phyloP scores from a whole-genome alignment of 1,139 yeast species.

The Geotrichum histeridarum region DNA sequence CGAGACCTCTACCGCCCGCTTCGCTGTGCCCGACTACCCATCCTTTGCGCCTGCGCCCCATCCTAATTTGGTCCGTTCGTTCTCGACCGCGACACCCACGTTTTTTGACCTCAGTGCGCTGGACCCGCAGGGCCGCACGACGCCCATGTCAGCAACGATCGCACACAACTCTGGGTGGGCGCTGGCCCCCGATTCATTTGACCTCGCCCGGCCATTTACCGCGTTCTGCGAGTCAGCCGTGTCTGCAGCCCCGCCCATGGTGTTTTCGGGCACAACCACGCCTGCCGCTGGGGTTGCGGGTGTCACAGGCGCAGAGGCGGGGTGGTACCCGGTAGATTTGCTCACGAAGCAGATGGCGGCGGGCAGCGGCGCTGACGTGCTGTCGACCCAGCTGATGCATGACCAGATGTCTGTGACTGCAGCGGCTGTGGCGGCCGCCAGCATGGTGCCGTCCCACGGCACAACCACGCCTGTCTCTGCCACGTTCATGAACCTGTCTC shows the following conservation, averaged over 20 bases:
- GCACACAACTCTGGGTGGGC: background rate
- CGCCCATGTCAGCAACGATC: constrained; percentile 9
- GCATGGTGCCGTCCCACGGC: background rate
- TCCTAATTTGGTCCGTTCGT: background rate
- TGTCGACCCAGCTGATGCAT: background rate
- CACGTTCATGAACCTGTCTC: constrained; percentile 9
- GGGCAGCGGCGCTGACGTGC: background rate
- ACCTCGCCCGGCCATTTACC: constrained; percentile 15
- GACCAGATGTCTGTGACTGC: constrained; percentile 7
- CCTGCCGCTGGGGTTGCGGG: background rate
- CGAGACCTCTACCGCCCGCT: background rate
- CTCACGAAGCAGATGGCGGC: constrained; percentile 2
- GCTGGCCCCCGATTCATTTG: constrained; percentile 11
- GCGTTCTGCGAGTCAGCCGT: constrained; percentile 18
- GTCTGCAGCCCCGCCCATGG: background rate
- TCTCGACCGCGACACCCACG: background rate
- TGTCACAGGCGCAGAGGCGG: background rate
- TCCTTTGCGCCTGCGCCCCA: background rate
- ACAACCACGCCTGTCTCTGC: constrained; percentile 7
- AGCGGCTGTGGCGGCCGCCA: constrained; percentile 4
- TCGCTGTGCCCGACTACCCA: background rate
- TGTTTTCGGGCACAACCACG: background rate
- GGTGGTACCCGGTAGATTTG: constrained; percentile 16
- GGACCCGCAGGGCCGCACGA: constrained; percentile 6
- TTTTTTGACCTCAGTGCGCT: background rate